Conservation (phyloP, 805 yeast genomes). For the Monosporozyma aerobia region DNA sequence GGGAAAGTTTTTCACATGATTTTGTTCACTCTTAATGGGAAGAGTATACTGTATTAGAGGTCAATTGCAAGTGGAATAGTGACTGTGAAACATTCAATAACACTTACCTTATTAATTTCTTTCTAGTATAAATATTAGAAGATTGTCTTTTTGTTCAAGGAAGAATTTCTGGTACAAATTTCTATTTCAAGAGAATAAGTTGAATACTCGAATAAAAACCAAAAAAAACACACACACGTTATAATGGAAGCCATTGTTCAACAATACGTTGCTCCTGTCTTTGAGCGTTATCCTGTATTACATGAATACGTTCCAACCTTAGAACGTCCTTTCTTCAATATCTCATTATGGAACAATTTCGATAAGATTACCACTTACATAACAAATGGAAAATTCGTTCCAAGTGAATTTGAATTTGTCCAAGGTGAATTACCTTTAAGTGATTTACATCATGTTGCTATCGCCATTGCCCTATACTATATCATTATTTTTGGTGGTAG, state of each 20-base stretch:
- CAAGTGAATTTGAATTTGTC: constrained; percentile 51
- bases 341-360: constrained; percentile 26
- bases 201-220: not conserved
- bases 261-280: constrained; percentile 14
- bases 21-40: not conserved
- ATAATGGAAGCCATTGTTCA: constrained; percentile 10
- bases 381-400: constrained; percentile 23
- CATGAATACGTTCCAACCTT: constrained; percentile 22
- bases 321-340: constrained; percentile 30
- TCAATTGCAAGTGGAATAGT: not conserved
- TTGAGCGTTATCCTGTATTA: constrained; percentile 16
- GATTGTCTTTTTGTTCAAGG: not conserved
- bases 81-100: not conserved
- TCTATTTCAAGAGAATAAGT: not conserved
- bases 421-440: constrained; percentile 61
- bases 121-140: not conserved
- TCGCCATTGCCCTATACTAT: constrained; percentile 63
- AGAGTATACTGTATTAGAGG: not conserved
- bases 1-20: constrained; percentile 1
- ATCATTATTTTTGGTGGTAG: constrained; percentile 81
- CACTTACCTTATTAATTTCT: not conserved
- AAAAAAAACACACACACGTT: not conserved
- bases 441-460: constrained; percentile 48
- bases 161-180: not conserved
- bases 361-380: constrained; percentile 14